A percentile compares a stretch with the other conserved stretches of the same genome.
These are phyloP conservation scores for Chamaenerion angustifolium DNA, from an alignment of 345 rosid species.

Conservation along the genomic window DNA sequence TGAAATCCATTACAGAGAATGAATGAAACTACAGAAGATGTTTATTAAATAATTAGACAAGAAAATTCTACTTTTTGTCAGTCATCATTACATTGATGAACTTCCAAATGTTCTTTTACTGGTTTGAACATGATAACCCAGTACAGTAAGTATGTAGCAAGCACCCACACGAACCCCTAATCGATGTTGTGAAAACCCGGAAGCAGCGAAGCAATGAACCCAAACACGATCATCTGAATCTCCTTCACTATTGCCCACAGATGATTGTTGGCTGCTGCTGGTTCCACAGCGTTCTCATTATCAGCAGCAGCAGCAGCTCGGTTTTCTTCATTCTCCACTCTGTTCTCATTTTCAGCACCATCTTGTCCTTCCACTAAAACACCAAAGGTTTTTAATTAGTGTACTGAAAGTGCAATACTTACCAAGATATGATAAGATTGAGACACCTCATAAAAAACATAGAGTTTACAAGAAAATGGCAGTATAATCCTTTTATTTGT, in stretches of 20 bases:
- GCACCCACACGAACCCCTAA: conserved; percentile 15
- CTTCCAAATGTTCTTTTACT: too few species aligned
- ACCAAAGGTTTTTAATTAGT: not conserved
- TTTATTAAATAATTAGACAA: too few species aligned
- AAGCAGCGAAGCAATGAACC: conserved; percentile 89
- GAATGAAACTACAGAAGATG: too few species aligned
- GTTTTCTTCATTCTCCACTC: conserved; percentile 26
- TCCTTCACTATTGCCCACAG: conserved; percentile 98
- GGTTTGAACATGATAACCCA: not conserved
- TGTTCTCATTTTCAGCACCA: conserved; percentile 58
- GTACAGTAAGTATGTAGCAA: not conserved
- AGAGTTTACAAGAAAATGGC: too few species aligned
- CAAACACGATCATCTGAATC: conserved; percentile 91
- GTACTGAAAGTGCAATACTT: not conserved
- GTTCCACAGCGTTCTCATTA: conserved; percentile 27
- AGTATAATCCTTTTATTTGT: too few species aligned
- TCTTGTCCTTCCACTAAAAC: conserved; percentile 39
- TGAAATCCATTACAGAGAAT: too few species aligned
- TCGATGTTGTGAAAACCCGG: conserved; percentile 96
- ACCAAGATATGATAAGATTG: not conserved
- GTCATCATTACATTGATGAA: too few species aligned
- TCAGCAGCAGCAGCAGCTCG: conserved; percentile 35
- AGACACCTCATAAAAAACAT: too few species aligned
- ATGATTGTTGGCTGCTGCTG: conserved; percentile 33
- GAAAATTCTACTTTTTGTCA: too few species aligned